phyloP scores from a whole-genome alignment of 176 grass and related monocot genomes.

The Carex parvula region DNA sequence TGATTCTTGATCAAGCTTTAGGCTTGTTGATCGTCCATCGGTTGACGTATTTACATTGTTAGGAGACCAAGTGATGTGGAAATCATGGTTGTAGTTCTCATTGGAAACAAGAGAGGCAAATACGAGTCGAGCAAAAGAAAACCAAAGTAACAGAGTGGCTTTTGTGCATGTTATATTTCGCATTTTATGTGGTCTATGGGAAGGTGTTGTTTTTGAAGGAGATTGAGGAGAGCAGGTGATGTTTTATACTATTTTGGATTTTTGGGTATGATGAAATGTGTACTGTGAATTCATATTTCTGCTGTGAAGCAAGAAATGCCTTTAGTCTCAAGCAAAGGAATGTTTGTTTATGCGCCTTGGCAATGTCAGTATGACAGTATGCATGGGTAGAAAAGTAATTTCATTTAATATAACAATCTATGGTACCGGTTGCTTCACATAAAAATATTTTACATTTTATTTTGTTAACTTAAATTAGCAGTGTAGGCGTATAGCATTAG shows the following conservation, averaged over 20 bases:
- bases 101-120: slow-evolving; percentile 32
- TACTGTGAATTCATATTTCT: not conserved
- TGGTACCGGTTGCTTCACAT: not conserved
- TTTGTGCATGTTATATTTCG: not conserved
- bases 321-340: not conserved
- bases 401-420: not conserved
- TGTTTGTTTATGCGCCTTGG: not conserved
- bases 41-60: slow-evolving; percentile 22
- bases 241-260: not conserved
- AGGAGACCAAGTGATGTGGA: slow-evolving; percentile 37
- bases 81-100: slow-evolving; percentile 33
- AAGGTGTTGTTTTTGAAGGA: not conserved
- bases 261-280: not conserved
- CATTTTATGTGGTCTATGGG: not conserved
- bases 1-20: slow-evolving; percentile 38
- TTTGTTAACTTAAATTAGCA: not conserved
- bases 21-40: slow-evolving; percentile 25
- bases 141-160: not conserved
- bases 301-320: slow-evolving; percentile 15
- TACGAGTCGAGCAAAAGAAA: not conserved
- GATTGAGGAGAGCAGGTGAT: not conserved
- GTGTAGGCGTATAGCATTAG: not conserved
- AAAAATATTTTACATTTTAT: not conserved
- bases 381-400: not conserved
- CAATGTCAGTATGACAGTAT: not conserved